Evolutionary conservation across 2,329 filamentous ascomycete species (phyloP).

Genomic region (Thielaviopsis cerberus): DNA sequence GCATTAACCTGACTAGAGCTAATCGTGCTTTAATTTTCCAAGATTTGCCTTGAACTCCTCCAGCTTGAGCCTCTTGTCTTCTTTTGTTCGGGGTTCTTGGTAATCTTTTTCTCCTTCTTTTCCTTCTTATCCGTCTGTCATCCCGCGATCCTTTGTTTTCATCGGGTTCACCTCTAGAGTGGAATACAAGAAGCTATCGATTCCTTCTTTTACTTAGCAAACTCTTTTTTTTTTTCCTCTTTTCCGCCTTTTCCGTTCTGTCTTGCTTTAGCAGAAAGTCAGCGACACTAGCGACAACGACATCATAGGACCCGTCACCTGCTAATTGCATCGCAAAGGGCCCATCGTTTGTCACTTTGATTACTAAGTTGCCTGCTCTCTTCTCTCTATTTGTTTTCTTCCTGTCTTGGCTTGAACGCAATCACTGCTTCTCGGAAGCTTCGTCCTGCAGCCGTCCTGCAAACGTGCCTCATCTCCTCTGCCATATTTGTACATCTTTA

Average conservation of each 20-base stretch:
- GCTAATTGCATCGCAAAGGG: neutral
- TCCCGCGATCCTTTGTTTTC: constrained; percentile 5
- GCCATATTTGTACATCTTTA: neutral
- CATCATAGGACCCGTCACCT: neutral
- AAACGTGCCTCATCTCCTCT: neutral
- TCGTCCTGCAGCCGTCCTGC: neutral
- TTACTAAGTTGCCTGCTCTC: neutral
- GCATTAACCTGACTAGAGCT: neutral
- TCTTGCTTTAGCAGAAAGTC: neutral
- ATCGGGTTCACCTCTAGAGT: neutral
- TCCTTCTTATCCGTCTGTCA: neutral
- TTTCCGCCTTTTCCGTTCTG: neutral
- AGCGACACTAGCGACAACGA: no score
- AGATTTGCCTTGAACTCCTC: no score
- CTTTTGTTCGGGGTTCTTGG: neutral
- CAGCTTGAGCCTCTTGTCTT: neutral
- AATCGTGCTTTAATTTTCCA: no score
- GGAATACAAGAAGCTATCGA: neutral
- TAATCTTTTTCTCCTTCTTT: neutral
- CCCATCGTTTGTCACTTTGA: neutral
- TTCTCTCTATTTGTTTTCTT: neutral
- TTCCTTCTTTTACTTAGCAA: neutral
- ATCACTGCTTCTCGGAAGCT: neutral
- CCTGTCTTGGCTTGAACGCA: neutral
- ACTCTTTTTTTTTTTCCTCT: neutral